phyloP scores from a whole-genome alignment of 164 flowering plant genomes.

The Paratinospora sagittata region DNA sequence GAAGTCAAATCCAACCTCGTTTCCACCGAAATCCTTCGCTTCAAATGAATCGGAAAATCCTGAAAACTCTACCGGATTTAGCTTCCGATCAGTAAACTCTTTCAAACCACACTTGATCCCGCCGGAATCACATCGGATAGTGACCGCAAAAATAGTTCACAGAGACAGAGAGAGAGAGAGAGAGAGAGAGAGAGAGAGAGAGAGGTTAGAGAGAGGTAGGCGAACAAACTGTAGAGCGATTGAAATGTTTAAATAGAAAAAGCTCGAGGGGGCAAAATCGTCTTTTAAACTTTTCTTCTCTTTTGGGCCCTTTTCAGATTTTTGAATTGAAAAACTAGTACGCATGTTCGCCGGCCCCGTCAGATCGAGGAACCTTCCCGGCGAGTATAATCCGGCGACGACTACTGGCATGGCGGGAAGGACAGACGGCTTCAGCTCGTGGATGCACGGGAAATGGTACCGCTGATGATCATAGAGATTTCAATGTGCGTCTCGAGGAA shows the following conservation, averaged over 20 bases:
- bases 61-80: too few species aligned
- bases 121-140: too few species aligned
- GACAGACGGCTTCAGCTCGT: neutral
- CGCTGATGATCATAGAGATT: neutral
- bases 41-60: too few species aligned
- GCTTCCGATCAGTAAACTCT: too few species aligned
- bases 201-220: too few species aligned
- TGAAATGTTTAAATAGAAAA: neutral
- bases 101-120: too few species aligned
- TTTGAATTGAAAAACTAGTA: neutral
- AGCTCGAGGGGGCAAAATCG: neutral
- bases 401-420: constrained; percentile 25
- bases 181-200: neutral
- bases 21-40: too few species aligned
- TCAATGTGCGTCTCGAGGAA: neutral
- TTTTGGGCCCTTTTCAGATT: neutral
- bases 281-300: neutral
- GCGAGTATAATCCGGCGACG: neutral
- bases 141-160: too few species aligned
- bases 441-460: neutral
- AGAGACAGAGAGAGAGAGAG: too few species aligned
- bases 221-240: neutral
- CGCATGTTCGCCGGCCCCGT: too few species aligned
- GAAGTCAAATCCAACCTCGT: too few species aligned
- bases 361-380: too few species aligned